A percentile compares a stretch with the other conserved stretches of the same genome.
phyloP scores from a whole-genome alignment of 1,284 basidiomycete genomes.

The Cutaneotrichosporon cutaneum region DNA sequence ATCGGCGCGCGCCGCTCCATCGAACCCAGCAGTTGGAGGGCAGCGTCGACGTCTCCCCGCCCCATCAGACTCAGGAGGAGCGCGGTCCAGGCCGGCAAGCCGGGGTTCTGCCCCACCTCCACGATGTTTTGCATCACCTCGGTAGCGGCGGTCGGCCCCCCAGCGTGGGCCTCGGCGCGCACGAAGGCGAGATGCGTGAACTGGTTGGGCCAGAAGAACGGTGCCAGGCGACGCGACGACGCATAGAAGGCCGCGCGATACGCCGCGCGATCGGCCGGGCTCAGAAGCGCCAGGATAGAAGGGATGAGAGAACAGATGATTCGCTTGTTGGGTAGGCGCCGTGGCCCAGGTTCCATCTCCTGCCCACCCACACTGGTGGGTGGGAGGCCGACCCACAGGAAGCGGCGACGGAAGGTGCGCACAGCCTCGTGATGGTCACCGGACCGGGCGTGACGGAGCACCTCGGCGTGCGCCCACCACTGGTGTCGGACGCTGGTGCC shows the following conservation, averaged over 20 bases:
- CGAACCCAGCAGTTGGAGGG: conserved; percentile 27
- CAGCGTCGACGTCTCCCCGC: conserved; percentile 21
- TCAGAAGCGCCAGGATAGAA: conserved; percentile 29
- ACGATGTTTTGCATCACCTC: conserved; percentile 22
- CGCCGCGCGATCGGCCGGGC: conserved; percentile 8
- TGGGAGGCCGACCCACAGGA: conserved; percentile 41
- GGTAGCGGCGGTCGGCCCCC: conserved; percentile 24
- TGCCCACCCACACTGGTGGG: not conserved
- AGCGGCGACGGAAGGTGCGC: conserved; percentile 27
- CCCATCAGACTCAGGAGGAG: conserved; percentile 29
- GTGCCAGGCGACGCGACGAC: conserved; percentile 21
- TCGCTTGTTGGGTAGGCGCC: conserved; percentile 26
- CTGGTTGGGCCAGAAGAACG: conserved; percentile 28
- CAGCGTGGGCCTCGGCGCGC: conserved; percentile 26
- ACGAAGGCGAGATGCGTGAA: conserved; percentile 33
- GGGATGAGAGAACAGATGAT: conserved; percentile 35
- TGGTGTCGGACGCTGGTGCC: conserved; percentile 10
- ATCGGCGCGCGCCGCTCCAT: conserved; percentile 24
- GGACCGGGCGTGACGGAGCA: conserved; percentile 26
- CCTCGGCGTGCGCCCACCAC: conserved; percentile 37
- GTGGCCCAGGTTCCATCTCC: not conserved
- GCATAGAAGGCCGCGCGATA: conserved; percentile 27
- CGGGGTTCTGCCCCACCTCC: conserved; percentile 21
- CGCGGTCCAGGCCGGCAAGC: conserved; percentile 27
- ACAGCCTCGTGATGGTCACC: conserved; percentile 29